A percentile compares a stretch with the other conserved stretches of the same genome.
These are phyloP conservation scores for Lithospermum erythrorhizon DNA, from an alignment of 257 asterid species.

Conservation along the genomic window DNA sequence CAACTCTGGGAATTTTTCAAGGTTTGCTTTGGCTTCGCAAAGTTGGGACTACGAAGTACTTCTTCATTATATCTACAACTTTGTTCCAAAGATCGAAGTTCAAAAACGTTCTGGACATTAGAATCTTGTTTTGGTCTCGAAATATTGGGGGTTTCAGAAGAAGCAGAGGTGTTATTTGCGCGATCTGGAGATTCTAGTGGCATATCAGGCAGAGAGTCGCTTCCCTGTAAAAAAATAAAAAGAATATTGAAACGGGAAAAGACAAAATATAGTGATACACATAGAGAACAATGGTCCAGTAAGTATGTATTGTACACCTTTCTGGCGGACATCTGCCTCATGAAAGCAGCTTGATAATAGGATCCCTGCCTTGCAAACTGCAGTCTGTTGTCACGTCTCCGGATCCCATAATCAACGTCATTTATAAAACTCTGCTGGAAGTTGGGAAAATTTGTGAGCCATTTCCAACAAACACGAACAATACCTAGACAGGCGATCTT, in stretches of 20 bases:
- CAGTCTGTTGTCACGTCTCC: constrained; percentile 56
- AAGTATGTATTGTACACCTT: constrained; percentile 23
- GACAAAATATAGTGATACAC: constrained; percentile 1
- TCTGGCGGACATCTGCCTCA: constrained; percentile 48
- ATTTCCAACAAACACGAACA: background rate
- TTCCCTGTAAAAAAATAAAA: constrained; percentile 25
- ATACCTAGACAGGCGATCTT: background rate
- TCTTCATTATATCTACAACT: constrained; percentile 20
- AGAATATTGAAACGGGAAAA: constrained; percentile 6
- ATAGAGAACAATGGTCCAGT: background rate
- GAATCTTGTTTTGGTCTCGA: constrained; percentile 40
- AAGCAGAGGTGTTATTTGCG: constrained; percentile 11
- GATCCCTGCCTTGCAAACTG: constrained; percentile 69
- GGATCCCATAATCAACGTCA: constrained; percentile 31
- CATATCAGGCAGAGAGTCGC: constrained; percentile 15
- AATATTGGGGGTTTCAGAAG: constrained; percentile 42
- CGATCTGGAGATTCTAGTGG: constrained; percentile 25
- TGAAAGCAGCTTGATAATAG: constrained; percentile 45
- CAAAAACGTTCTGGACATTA: constrained; percentile 12
- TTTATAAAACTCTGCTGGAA: constrained; percentile 53
- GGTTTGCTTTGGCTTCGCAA: constrained; percentile 36
- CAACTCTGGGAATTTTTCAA: constrained; percentile 10
- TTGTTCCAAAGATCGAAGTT: constrained; percentile 19
- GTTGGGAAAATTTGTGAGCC: constrained; percentile 11
- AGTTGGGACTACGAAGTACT: constrained; percentile 35